A percentile compares a stretch with the other conserved stretches of the same genome.
These are phyloP conservation scores for Amylocystis lapponica DNA, from an alignment of 768 basidiomycete species.

Conservation along the genomic window DNA sequence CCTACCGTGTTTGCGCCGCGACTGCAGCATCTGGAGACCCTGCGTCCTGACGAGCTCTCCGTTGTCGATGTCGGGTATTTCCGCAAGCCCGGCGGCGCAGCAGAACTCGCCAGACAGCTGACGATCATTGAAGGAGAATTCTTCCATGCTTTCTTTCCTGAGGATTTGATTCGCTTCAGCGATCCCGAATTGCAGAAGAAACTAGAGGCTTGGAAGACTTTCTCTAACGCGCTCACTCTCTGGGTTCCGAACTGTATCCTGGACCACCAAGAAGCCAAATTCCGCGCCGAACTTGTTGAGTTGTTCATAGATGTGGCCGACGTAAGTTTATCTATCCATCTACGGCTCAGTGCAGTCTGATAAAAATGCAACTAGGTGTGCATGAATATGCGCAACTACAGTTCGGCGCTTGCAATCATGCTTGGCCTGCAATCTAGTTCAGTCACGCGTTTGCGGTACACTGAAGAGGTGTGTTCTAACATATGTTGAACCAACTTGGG, in stretches of 20 bases:
- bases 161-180: conserved; percentile 23
- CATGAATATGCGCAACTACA: conserved; percentile 5
- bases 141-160: conserved; percentile 34
- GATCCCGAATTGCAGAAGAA: background rate
- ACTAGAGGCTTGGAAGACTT: conserved; percentile 1
- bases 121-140: conserved; percentile 42
- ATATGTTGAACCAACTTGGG: background rate
- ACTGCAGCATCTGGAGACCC: background rate
- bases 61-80: conserved; percentile 29
- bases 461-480: background rate
- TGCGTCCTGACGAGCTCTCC: background rate
- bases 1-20: background rate
- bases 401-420: conserved; percentile 5
- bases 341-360: background rate
- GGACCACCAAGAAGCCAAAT: background rate
- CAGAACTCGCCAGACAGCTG: conserved; percentile 42
- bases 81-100: conserved; percentile 29
- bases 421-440: background rate
- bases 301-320: conserved; percentile 4
- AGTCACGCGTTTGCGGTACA: background rate
- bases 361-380: background rate
- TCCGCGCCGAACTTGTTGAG: conserved; percentile 1
- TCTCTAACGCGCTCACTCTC: conserved; percentile 2
- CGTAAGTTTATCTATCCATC: conserved; percentile 1
- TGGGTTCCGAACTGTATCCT: conserved; percentile 4